phyloP scores from a whole-genome alignment of 306 rosid species.

The Cucurbita ficifolia region DNA sequence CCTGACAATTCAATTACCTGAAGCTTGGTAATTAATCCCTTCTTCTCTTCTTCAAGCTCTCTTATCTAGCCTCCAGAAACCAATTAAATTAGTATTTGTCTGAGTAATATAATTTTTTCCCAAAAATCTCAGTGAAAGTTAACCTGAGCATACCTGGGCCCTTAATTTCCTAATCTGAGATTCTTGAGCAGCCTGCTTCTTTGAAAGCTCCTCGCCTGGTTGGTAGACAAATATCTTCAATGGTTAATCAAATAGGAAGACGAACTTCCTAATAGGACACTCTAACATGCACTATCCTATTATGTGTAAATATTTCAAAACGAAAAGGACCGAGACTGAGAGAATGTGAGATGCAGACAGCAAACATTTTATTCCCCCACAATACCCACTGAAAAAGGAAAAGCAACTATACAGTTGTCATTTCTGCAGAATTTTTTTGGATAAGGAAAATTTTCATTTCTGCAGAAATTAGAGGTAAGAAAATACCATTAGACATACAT shows the following conservation, averaged over 20 bases:
- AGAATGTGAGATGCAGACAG: background rate
- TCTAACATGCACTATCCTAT: background rate
- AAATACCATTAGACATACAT: background rate
- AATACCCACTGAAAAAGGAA: background rate
- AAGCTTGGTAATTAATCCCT: constrained; percentile 72
- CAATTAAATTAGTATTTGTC: background rate
- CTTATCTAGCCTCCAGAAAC: constrained; percentile 78
- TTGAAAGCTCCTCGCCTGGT: constrained; percentile 97
- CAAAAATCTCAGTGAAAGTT: constrained; percentile 8
- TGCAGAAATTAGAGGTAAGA: background rate
- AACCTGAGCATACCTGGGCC: constrained; percentile 59
- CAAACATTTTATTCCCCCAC: background rate
- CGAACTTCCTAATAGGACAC: background rate
- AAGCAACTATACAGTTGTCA: background rate
- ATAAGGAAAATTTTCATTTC: background rate
- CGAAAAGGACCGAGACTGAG: background rate
- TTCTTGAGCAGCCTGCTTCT: constrained; percentile 97
- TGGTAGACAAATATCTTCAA: constrained; percentile 5
- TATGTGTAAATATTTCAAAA: background rate
- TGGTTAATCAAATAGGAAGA: background rate
- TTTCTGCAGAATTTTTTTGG: background rate
- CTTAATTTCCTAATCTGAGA: constrained; percentile 73
- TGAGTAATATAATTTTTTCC: background rate
- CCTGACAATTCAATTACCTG: constrained; percentile 48
- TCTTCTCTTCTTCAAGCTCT: constrained; percentile 99